A percentile compares a stretch with the other conserved stretches of the same genome.
phyloP scores from a whole-genome alignment of 768 basidiomycete genomes.

The Infundibulicybe gibba region DNA sequence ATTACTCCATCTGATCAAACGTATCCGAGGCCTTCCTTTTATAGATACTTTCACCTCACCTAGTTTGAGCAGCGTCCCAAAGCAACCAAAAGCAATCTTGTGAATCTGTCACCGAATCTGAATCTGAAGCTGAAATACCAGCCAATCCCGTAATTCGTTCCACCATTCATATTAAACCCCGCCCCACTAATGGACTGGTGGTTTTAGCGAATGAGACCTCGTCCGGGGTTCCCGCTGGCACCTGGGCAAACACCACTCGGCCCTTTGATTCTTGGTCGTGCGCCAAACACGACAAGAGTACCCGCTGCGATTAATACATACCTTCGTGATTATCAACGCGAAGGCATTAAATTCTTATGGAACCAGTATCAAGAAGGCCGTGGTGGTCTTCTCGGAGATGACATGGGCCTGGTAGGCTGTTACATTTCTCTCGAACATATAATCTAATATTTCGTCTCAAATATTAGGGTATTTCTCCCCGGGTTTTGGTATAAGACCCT shows the following conservation, averaged over 20 bases:
- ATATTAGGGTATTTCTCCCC: too few relatives aligned
- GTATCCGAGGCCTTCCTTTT: too few relatives aligned
- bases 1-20: background rate
- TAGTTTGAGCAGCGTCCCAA: too few relatives aligned
- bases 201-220: constrained; percentile 27
- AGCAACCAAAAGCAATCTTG: background rate
- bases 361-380: constrained; percentile 58
- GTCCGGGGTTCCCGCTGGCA: constrained; percentile 52
- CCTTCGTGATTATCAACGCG: constrained; percentile 87
- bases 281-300: constrained; percentile 39
- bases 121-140: constrained; percentile 29
- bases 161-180: background rate
- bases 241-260: constrained; percentile 37
- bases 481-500: constrained; percentile 2
- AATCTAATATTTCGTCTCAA: background rate
- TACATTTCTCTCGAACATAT: background rate
- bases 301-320: constrained; percentile 78
- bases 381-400: constrained; percentile 90
- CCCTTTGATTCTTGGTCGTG: constrained; percentile 49
- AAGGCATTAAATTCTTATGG: constrained; percentile 83
- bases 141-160: constrained; percentile 16
- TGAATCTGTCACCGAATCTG: constrained; percentile 43
- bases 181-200: background rate
- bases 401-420: constrained; percentile 78
- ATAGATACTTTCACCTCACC: too few relatives aligned